Evolutionary conservation across 768 basidiomycete genomes (phyloP).

Genomic region (Leccinum disarticulatum): DNA sequence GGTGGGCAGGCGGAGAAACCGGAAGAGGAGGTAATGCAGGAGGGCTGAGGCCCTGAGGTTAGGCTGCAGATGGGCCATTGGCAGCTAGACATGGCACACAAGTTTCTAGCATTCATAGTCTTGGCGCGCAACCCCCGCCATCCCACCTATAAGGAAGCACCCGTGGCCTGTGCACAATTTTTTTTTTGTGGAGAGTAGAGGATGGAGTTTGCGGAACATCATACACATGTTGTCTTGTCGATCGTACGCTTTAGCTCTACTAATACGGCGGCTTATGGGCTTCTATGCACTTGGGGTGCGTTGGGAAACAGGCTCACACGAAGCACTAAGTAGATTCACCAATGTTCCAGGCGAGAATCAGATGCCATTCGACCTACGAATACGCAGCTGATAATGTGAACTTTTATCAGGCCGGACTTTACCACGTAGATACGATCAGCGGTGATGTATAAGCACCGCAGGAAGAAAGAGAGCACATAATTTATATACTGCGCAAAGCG

Average conservation of each 20-base stretch:
- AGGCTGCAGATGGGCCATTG: neutral
- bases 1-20: slow-evolving; percentile 10
- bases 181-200: too few species aligned
- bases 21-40: slow-evolving; percentile 24
- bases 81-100: too few species aligned
- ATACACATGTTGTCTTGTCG: neutral
- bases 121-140: neutral
- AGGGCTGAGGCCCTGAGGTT: slow-evolving; percentile 17
- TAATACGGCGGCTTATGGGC: too few species aligned
- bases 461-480: neutral
- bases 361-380: neutral
- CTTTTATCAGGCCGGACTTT: neutral
- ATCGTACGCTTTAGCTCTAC: neutral
- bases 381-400: neutral
- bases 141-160: neutral
- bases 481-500: neutral
- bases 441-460: neutral
- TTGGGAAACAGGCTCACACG: neutral
- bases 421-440: neutral
- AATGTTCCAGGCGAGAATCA: neutral
- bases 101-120: neutral
- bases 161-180: too few species aligned
- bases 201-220: too few species aligned
- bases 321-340: neutral
- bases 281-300: neutral